Conservation (phyloP, 352 stramenopile species). For the Phytophthora citrophthora region DNA sequence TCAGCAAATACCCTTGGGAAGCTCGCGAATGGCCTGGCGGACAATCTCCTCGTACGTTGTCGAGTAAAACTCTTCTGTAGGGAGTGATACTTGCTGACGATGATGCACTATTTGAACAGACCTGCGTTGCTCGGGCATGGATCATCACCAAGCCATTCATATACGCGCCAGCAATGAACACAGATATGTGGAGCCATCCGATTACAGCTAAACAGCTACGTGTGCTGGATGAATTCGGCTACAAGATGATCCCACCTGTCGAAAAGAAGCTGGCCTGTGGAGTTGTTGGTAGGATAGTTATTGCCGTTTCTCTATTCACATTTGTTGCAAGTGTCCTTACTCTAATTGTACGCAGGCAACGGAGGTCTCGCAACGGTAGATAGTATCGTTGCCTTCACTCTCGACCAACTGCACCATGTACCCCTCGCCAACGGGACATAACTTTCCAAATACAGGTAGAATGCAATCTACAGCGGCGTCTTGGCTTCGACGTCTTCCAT, state of each 20-base stretch:
- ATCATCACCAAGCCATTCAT: conserved; percentile 93
- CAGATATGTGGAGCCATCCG: conserved; percentile 97
- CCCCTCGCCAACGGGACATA: conserved; percentile 20
- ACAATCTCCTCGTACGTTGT: conserved; percentile 92
- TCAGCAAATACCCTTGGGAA: conserved; percentile 93
- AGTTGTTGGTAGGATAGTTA: conserved; percentile 78
- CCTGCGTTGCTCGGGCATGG: conserved; percentile 93
- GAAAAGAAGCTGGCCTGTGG: conserved; percentile 96
- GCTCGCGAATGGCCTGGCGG: conserved; percentile 92
- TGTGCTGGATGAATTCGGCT: conserved; percentile 65
- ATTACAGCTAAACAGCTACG: conserved; percentile 86
- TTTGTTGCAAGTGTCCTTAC: conserved; percentile 10
- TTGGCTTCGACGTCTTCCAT: conserved; percentile 51
- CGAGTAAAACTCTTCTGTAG: not conserved
- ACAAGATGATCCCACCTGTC: conserved; percentile 87
- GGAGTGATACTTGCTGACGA: conserved; percentile 2
- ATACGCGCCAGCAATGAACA: conserved; percentile 97
- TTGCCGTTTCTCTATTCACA: conserved; percentile 30
- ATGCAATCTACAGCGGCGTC: conserved; percentile 45
- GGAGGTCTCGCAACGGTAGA: conserved; percentile 75
- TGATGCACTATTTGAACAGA: conserved; percentile 46
- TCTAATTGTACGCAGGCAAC: conserved; percentile 42
- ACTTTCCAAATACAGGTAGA: conserved; percentile 12
- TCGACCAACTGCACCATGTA: conserved; percentile 31
- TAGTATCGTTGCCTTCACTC: conserved; percentile 50